A percentile compares a stretch with the other conserved stretches of the same genome.
These are phyloP conservation scores for Tolypocladium endophyticum DNA, from an alignment of 2,329 filamentous ascomycete genomes.

Conservation along the genomic window DNA sequence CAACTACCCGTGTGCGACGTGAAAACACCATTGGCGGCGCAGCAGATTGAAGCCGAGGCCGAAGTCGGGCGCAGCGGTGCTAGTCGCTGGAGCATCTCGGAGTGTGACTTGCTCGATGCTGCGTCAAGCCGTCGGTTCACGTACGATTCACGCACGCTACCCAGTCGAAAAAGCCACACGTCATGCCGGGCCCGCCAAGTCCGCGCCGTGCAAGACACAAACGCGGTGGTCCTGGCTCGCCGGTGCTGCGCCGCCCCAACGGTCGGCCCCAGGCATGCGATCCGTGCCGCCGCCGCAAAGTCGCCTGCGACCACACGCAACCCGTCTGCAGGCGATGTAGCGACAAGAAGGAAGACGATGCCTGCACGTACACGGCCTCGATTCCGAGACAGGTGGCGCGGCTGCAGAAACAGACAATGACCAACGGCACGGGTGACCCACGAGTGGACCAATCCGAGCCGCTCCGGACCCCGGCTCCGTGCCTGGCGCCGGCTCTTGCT, in stretches of 20 bases:
- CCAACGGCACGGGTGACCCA: neutral
- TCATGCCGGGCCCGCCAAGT: neutral
- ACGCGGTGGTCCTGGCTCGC: neutral
- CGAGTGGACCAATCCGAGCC: neutral
- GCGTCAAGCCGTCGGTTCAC: neutral
- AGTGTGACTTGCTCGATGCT: neutral
- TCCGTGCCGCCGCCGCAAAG: slow-evolving; percentile 6
- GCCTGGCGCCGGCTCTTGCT: too few species aligned
- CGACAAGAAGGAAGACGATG: neutral
- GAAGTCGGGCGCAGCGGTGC: neutral
- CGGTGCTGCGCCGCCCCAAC: neutral
- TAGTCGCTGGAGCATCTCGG: neutral
- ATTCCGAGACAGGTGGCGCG: neutral
- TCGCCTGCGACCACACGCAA: slow-evolving; percentile 23
- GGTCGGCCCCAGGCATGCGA: slow-evolving; percentile 1
- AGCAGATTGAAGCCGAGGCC: neutral
- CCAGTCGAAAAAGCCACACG: neutral
- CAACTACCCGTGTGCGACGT: neutral
- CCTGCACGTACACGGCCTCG: neutral
- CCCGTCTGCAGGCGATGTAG: slow-evolving; percentile 24
- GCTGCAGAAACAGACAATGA: neutral
- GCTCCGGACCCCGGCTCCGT: neutral
- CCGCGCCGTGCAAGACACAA: neutral
- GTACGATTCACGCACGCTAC: neutral
- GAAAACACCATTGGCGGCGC: neutral